A percentile compares a stretch with the other conserved stretches of the same genome.
These are phyloP conservation scores for Naganishia cerealis DNA, from an alignment of 1,284 basidiomycete species.

Conservation along the genomic window DNA sequence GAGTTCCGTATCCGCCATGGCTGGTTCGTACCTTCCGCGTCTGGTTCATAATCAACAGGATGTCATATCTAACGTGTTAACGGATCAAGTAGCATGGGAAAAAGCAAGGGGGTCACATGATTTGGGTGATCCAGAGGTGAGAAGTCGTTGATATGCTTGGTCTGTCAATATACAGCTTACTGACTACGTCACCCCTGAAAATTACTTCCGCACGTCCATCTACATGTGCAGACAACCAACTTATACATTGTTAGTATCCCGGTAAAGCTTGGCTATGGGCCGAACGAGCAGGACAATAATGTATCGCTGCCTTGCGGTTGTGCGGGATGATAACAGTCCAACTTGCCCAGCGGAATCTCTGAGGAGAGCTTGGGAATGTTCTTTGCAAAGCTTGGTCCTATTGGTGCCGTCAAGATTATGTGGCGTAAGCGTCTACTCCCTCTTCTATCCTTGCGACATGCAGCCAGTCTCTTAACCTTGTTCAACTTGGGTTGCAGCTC, in stretches of 20 bases:
- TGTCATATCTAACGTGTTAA: constrained; percentile 11
- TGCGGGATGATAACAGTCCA: constrained; percentile 49
- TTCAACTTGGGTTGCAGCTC: constrained; percentile 37
- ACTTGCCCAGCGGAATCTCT: constrained; percentile 78
- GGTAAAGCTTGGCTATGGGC: constrained; percentile 7
- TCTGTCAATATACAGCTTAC: neutral
- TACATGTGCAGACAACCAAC: constrained; percentile 73
- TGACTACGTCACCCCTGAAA: neutral
- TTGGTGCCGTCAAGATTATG: constrained; percentile 77
- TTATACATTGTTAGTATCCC: constrained; percentile 70
- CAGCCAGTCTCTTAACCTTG: neutral
- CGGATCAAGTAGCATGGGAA: constrained; percentile 65
- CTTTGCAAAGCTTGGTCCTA: constrained; percentile 65
- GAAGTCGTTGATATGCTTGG: constrained; percentile 15
- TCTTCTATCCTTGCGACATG: neutral
- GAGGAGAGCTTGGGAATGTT: constrained; percentile 81
- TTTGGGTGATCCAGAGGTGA: constrained; percentile 56
- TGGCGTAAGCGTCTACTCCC: constrained; percentile 66
- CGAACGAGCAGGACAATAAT: constrained; percentile 8
- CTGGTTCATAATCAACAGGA: neutral
- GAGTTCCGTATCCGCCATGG: constrained; percentile 79
- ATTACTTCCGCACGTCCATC: neutral
- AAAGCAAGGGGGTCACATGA: constrained; percentile 85
- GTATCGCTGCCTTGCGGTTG: neutral
- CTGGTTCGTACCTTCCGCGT: constrained; percentile 58